Conservation (phyloP, 805 yeast genomes). For the Phaffomyces thermotolerans region DNA sequence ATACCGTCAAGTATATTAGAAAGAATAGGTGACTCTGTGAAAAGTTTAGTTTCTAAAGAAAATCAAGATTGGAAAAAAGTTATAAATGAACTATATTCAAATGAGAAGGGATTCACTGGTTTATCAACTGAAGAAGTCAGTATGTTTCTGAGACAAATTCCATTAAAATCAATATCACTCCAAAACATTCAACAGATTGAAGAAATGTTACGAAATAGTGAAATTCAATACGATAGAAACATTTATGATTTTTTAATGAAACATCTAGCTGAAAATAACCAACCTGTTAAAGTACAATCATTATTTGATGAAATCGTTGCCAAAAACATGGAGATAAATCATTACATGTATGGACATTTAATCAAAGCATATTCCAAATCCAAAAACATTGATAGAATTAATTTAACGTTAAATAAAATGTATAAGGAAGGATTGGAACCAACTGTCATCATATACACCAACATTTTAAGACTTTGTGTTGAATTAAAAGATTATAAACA, state of each 20-base stretch:
- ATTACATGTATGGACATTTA: constrained; percentile 35
- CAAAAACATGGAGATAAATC: constrained; percentile 23
- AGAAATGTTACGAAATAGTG: constrained; percentile 27
- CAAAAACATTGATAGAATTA: constrained; percentile 18
- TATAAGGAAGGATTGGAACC: constrained; percentile 32
- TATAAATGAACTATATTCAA: constrained; percentile 11
- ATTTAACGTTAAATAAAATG: constrained; percentile 13
- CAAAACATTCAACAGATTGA: constrained; percentile 25
- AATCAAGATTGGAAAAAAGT: constrained; percentile 39
- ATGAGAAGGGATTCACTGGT: constrained; percentile 30
- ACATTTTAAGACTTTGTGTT: constrained; percentile 55
- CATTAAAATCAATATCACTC: constrained; percentile 26
- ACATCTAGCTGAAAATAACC: constrained; percentile 26
- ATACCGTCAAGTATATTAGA: constrained; percentile 31
- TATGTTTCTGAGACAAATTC: constrained; percentile 31
- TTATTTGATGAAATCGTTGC: constrained; percentile 22
- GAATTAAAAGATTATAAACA: constrained; percentile 43
- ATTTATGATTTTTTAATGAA: constrained; percentile 32
- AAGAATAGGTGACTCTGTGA: constrained; percentile 35
- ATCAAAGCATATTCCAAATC: constrained; percentile 36
- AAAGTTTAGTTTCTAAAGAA: constrained; percentile 32
- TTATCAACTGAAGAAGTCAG: constrained; percentile 26
- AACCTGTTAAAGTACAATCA: constrained; percentile 26
- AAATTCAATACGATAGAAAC: constrained; percentile 22
- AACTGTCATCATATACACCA: constrained; percentile 41